Base-by-base conservation (phyloP, 2,329 filamentous ascomycete species). In the Magnaporthales sp. region DNA sequence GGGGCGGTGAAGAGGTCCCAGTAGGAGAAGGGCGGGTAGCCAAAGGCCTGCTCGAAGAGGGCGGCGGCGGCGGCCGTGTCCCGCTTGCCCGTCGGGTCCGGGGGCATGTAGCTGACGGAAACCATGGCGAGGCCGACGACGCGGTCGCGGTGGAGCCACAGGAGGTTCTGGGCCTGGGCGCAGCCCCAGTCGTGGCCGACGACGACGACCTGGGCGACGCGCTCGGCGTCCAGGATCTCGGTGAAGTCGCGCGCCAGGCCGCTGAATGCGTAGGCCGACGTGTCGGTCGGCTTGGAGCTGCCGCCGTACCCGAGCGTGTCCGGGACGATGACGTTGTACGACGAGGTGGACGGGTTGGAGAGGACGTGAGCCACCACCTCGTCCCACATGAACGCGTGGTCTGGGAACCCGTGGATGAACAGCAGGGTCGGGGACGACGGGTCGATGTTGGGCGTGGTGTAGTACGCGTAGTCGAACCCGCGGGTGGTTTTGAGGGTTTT, bases 171-270 rank as follows among this genome's bases (percentile, higher is more conserved):
- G 0, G 77, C 76, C 11, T 79, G 68, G 8, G 66, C 68, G 19
- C 77, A 76, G 54, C 82, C 82, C 81, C 81, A 84, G 70, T 84
- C 82, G 68, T 84, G 82, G 60, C 81, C 82, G 32, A 83, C 73
- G 3, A 79, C 75, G 66, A 83, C 74, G 31, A 76, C 74, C 46
- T 72, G 72, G 62, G 70, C 58, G 24, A 79, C 68, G 2, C 72
- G 67, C 69, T 81, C 79, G 5, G 71, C 68, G 67, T 79, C 72
- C 11, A 83, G 71, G 5, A 83, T 79, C 24, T 80, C 77, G 3
- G 72, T 66, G 4, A 80, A 64, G 67, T 82, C 80, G 26, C 73
- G 70, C 2, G 75, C 69, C 70, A 80, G 74, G n/a, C 69, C 71
- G n/a, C 74, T 66, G 67, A 73, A 77, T 10, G 73, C 72, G 72